A percentile compares a stretch with the other conserved stretches of the same genome.
Conservation (phyloP, 805 yeast species). For the Lipomyces orientalis region DNA sequence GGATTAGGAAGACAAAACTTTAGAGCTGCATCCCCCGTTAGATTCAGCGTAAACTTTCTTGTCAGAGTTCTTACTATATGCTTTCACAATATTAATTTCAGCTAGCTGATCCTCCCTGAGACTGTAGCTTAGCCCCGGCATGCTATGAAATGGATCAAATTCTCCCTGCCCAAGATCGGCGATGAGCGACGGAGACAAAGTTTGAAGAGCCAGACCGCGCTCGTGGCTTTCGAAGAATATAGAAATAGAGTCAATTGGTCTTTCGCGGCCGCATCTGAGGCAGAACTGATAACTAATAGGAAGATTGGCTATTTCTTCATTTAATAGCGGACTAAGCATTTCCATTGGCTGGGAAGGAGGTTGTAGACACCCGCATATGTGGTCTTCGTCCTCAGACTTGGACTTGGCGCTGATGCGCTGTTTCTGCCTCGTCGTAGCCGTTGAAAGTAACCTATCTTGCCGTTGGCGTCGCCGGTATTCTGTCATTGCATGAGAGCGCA, state of each 20-base stretch:
- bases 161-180: background rate
- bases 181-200: background rate
- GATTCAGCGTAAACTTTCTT: background rate
- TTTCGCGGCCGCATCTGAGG: background rate
- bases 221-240: background rate
- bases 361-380: background rate
- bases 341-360: background rate
- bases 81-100: background rate
- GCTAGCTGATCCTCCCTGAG: background rate
- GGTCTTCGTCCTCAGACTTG: background rate
- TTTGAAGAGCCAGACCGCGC: background rate
- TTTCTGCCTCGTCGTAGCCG: background rate
- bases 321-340: background rate
- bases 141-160: background rate
- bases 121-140: conserved; percentile 1
- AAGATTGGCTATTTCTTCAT: background rate
- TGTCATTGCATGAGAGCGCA: conserved; percentile 1
- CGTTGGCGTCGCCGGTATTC: background rate
- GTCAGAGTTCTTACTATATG: background rate
- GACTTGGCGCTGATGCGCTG: background rate
- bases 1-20: background rate
- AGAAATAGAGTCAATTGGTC: background rate
- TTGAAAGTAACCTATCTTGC: background rate
- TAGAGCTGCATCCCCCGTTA: background rate
- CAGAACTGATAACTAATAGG: background rate